phyloP scores from a whole-genome alignment of 306 rosid genomes.

The Psophocarpus tetragonolobus region DNA sequence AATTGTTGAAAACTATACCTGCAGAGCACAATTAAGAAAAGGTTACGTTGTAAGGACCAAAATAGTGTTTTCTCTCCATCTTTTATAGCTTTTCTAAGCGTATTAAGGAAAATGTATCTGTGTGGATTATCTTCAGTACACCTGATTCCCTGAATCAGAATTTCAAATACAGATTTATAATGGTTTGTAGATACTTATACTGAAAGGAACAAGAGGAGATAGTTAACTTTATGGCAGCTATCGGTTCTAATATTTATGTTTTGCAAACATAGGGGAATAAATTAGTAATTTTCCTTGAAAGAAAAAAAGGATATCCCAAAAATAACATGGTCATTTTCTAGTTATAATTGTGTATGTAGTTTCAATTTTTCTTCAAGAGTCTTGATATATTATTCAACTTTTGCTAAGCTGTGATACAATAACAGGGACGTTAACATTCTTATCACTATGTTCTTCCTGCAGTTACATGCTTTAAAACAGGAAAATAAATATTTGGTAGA shows the following conservation, averaged over 20 bases:
- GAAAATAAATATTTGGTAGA: constrained; percentile 59
- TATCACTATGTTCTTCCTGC: constrained; percentile 37
- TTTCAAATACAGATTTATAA: not conserved
- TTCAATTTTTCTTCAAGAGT: not conserved
- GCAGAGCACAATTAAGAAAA: not conserved
- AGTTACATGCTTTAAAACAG: constrained; percentile 56
- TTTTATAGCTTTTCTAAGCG: not conserved
- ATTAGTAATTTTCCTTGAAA: not conserved
- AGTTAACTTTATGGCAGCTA: not conserved
- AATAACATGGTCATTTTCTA: constrained; percentile 1
- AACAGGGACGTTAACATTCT: not conserved
- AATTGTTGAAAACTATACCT: constrained; percentile 1
- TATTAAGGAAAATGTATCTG: not conserved
- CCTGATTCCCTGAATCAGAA: constrained; percentile 5
- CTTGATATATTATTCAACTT: not conserved
- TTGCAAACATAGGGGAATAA: constrained; percentile 2
- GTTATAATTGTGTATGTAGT: not conserved
- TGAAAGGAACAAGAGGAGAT: not conserved
- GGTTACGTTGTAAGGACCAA: not conserved
- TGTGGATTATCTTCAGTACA: not conserved
- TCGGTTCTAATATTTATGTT: not conserved
- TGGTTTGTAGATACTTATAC: not conserved
- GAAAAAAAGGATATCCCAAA: not conserved
- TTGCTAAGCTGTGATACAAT: constrained; percentile 4
- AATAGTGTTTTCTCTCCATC: not conserved